Percentiles rank a stretch among this genome's conserved stretches.
Evolutionary conservation across 2,329 filamentous ascomycete genomes (phyloP).

Genomic region (Penicillium verrucosum): DNA sequence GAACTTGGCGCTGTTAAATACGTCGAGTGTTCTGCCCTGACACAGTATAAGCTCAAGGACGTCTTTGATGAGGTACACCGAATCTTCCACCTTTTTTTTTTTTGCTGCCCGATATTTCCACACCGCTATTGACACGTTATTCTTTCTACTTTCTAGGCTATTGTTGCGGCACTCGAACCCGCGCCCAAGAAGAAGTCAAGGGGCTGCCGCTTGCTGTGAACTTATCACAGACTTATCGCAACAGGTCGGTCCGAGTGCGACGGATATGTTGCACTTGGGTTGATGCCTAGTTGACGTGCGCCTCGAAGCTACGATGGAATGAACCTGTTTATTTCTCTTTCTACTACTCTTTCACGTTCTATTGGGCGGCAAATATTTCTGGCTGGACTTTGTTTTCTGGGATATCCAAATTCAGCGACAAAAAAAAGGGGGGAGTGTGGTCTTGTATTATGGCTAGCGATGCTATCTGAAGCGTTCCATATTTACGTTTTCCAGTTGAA

Average conservation of each 20-base stretch:
- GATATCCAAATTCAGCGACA: constrained; percentile 16
- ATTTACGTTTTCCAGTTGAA: constrained; percentile 10
- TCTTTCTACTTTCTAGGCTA: constrained; percentile 60
- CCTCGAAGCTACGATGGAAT: constrained; percentile 27
- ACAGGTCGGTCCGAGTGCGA: constrained; percentile 15
- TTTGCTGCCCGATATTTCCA: background rate
- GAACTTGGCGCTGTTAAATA: constrained; percentile 98
- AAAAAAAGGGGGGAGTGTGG: background rate
- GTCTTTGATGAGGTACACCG: constrained; percentile 89
- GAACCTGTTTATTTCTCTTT: constrained; percentile 23
- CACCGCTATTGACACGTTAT: constrained; percentile 7
- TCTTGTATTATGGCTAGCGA: constrained; percentile 16
- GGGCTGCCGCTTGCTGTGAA: constrained; percentile 65
- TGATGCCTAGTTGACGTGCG: constrained; percentile 11
- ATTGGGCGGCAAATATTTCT: constrained; percentile 14
- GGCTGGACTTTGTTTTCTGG: constrained; percentile 11
- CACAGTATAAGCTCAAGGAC: constrained; percentile 97
- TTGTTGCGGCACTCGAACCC: constrained; percentile 91
- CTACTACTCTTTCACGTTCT: constrained; percentile 13
- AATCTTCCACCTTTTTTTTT: constrained; percentile 1
- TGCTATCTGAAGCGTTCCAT: constrained; percentile 17
- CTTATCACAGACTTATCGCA: constrained; percentile 2
- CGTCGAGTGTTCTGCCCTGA: constrained; percentile 95
- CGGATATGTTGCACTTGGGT: background rate
- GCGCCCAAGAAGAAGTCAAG: constrained; percentile 75